Conservation (phyloP, 257 asterid genomes). For the Sherardia arvensis region DNA sequence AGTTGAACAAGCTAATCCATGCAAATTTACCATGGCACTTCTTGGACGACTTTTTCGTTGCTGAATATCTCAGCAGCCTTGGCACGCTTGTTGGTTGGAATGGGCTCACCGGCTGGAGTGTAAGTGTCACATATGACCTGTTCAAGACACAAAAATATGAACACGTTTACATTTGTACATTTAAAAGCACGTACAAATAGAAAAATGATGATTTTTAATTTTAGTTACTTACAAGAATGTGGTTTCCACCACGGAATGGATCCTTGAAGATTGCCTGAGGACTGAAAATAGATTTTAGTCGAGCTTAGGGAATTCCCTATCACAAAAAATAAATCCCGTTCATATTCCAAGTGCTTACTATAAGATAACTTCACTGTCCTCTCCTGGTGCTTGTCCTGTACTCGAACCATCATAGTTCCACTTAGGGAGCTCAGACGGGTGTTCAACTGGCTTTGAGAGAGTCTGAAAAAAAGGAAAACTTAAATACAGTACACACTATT, state of each 20-base stretch:
- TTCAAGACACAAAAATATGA: slow-evolving; percentile 11
- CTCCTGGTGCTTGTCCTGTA: slow-evolving; percentile 98
- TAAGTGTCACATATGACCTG: slow-evolving; percentile 92
- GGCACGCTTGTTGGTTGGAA: slow-evolving; percentile 90
- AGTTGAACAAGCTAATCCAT: not conserved
- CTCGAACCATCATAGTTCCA: slow-evolving; percentile 99
- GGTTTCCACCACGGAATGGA: slow-evolving; percentile 96
- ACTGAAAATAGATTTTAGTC: slow-evolving; percentile 28
- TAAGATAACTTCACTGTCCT: slow-evolving; percentile 95
- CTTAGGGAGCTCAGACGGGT: slow-evolving; percentile 95
- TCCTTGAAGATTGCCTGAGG: slow-evolving; percentile 98
- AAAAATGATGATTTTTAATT: not conserved
- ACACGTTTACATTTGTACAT: not conserved
- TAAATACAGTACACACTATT: slow-evolving; percentile 3
- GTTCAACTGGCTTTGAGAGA: slow-evolving; percentile 67
- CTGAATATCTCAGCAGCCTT: slow-evolving; percentile 87
- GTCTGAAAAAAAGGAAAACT: slow-evolving; percentile 41
- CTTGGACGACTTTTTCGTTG: slow-evolving; percentile 57
- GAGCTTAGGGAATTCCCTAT: slow-evolving; percentile 1
- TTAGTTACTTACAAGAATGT: slow-evolving; percentile 65
- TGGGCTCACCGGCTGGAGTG: slow-evolving; percentile 94
- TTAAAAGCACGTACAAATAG: not conserved
- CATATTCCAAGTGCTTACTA: slow-evolving; percentile 46
- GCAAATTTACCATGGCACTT: slow-evolving; percentile 76
- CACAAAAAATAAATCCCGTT: not conserved